Percentiles rank a stretch among this genome's conserved stretches.
Evolutionary conservation across 192 early-diverging fungal genomes (phyloP).

Genomic region (Phycomyces nitens): DNA sequence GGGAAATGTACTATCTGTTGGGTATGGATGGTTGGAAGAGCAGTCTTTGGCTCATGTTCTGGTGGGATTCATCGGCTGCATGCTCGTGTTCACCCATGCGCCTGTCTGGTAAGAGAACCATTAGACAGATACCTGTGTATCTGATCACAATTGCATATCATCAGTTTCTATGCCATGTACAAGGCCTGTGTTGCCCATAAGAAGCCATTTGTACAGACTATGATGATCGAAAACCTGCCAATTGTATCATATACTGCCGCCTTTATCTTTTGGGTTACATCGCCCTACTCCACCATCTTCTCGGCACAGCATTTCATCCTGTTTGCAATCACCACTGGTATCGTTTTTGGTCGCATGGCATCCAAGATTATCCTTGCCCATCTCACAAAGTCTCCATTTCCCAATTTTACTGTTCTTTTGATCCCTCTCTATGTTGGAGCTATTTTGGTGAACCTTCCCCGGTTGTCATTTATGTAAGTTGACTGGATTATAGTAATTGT

Average conservation of each 20-base stretch:
- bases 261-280: conserved; percentile 67
- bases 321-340: conserved; percentile 68
- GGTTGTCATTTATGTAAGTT: conserved; percentile 41
- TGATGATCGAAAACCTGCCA: conserved; percentile 58
- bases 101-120: conserved; percentile 32
- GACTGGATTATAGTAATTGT: neutral
- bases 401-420: conserved; percentile 75
- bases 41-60: conserved; percentile 11
- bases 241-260: conserved; percentile 57
- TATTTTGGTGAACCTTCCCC: conserved; percentile 60
- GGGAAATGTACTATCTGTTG: neutral
- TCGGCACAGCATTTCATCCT: conserved; percentile 65
- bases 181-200: conserved; percentile 48
- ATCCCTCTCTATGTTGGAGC: conserved; percentile 75
- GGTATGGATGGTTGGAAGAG: neutral
- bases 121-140: neutral
- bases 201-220: conserved; percentile 52
- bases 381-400: conserved; percentile 78
- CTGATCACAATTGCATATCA: neutral
- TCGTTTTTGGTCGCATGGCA: conserved; percentile 83
- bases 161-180: conserved; percentile 37
- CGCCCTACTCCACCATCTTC: conserved; percentile 66
- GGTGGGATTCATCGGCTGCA: conserved; percentile 18
- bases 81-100: conserved; percentile 30
- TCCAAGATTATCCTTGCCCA: conserved; percentile 91